phyloP scores from a whole-genome alignment of 768 basidiomycete genomes.

The Termitomyces sp. region DNA sequence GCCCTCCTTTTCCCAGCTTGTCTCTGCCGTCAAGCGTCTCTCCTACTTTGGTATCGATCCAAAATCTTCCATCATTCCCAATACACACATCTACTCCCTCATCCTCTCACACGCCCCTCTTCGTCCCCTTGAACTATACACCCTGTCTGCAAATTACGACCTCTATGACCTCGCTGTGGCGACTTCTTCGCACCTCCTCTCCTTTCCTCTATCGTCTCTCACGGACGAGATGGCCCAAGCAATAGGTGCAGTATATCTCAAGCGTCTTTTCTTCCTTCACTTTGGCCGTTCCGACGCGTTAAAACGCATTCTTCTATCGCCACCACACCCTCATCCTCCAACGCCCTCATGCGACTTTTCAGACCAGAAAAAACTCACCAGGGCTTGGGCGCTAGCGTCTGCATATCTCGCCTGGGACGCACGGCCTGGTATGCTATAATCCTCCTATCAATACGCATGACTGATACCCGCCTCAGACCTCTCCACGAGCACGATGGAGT shows the following conservation, averaged over 20 bases:
- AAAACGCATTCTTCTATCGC: constrained; percentile 72
- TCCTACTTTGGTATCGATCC: constrained; percentile 58
- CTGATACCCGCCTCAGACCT: constrained; percentile 44
- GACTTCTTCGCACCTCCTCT: constrained; percentile 71
- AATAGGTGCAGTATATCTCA: constrained; percentile 77
- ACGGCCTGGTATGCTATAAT: constrained; percentile 55
- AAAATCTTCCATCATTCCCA: constrained; percentile 43
- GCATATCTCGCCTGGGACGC: constrained; percentile 87
- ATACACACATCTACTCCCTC: constrained; percentile 52
- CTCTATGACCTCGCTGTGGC: constrained; percentile 73
- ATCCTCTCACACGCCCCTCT: constrained; percentile 68
- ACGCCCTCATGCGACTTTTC: constrained; percentile 64
- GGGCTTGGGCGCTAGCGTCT: constrained; percentile 80
- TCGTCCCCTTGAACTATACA: constrained; percentile 68
- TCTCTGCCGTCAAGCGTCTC: constrained; percentile 54
- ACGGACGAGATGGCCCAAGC: constrained; percentile 67
- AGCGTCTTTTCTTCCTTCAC: constrained; percentile 80
- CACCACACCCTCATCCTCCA: constrained; percentile 75
- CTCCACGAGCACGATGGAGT: constrained; percentile 71
- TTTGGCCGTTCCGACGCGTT: constrained; percentile 80
- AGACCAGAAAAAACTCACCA: constrained; percentile 75
- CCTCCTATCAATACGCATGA: constrained; percentile 13
- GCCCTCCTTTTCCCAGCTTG: constrained; percentile 59
- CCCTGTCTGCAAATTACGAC: constrained; percentile 64
- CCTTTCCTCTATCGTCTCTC: constrained; percentile 62